These are phyloP conservation scores for Epichloe uncinata DNA, from an alignment of 2,329 filamentous ascomycete species.

Conservation along the genomic window DNA sequence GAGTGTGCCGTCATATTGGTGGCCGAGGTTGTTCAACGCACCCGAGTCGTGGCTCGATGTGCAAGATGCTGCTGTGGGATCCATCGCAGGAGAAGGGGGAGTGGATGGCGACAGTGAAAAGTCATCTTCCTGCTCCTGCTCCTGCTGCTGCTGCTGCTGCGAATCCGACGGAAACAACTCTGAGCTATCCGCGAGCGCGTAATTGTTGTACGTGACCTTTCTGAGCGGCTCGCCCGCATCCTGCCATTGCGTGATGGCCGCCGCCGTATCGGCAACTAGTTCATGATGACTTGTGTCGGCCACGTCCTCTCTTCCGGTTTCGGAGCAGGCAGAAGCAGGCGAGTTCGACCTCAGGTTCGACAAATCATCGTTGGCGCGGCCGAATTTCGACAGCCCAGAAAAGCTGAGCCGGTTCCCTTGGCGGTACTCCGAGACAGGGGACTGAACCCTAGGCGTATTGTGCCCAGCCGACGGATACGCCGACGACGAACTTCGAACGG, in stretches of 20 bases:
- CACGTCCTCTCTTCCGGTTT: constrained; percentile 1
- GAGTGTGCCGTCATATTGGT: constrained; percentile 13
- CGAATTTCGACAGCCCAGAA: constrained; percentile 18
- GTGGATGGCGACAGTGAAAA: constrained; percentile 1
- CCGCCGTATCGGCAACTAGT: constrained; percentile 13
- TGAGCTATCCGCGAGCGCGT: constrained; percentile 14
- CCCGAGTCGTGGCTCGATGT: not conserved
- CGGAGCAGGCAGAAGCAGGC: constrained; percentile 9
- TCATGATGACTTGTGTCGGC: constrained; percentile 10
- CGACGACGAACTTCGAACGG: constrained; percentile 18
- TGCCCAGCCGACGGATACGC: constrained; percentile 16
- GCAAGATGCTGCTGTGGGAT: not conserved
- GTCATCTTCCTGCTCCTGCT: not conserved
- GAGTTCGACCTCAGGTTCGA: constrained; percentile 19
- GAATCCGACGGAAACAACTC: constrained; percentile 14
- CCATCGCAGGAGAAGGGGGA: not conserved
- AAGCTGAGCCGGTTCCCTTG: constrained; percentile 13
- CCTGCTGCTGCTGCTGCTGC: constrained; percentile 8
- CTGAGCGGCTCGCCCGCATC: constrained; percentile 9
- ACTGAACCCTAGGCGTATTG: constrained; percentile 12
- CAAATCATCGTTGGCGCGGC: constrained; percentile 15
- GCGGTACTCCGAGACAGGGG: constrained; percentile 13
- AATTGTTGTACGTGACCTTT: constrained; percentile 13
- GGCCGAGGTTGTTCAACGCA: constrained; percentile 6
- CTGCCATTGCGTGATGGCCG: constrained; percentile 15